phyloP scores from a whole-genome alignment of 768 basidiomycete species.

The Pleurotus cornucopiae region DNA sequence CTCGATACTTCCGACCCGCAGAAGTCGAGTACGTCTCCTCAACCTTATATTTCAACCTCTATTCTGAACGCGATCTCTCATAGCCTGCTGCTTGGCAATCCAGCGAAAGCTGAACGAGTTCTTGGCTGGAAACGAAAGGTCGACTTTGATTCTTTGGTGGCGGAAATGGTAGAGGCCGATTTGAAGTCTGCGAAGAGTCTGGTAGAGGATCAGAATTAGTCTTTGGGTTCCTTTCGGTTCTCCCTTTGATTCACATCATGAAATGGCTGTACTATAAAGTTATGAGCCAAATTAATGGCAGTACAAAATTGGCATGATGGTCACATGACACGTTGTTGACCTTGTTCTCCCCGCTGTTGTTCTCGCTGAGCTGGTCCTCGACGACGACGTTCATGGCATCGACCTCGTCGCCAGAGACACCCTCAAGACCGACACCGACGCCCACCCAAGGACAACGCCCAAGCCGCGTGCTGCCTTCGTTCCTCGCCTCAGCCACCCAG shows the following conservation, averaged over 20 bases:
- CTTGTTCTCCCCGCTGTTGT: not conserved
- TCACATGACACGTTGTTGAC: conserved; percentile 6
- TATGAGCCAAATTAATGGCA: too few species aligned
- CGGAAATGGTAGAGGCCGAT: conserved; percentile 89
- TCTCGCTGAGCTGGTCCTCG: not conserved
- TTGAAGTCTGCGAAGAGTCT: conserved; percentile 68
- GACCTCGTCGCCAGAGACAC: conserved; percentile 1
- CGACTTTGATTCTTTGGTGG: conserved; percentile 78
- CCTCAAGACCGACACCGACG: not conserved
- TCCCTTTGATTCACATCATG: conserved; percentile 10
- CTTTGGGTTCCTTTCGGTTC: conserved; percentile 12
- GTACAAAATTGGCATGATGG: not conserved
- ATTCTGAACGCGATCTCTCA: not conserved
- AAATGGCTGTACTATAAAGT: too few species aligned
- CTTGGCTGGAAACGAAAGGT: conserved; percentile 92
- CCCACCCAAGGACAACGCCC: not conserved
- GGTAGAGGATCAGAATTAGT: conserved; percentile 80
- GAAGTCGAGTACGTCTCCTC: conserved; percentile 79
- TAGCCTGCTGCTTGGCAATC: conserved; percentile 83
- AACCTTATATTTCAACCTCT: conserved; percentile 10
- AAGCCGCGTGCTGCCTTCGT: conserved; percentile 7
- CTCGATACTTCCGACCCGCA: conserved; percentile 89
- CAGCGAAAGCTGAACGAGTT: conserved; percentile 81
- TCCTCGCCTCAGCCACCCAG: conserved; percentile 1
- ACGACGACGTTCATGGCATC: conserved; percentile 2